Base-by-base conservation (phyloP, 2,329 filamentous ascomycete genomes). In the Pseudogymnoascus sp. region DNA sequence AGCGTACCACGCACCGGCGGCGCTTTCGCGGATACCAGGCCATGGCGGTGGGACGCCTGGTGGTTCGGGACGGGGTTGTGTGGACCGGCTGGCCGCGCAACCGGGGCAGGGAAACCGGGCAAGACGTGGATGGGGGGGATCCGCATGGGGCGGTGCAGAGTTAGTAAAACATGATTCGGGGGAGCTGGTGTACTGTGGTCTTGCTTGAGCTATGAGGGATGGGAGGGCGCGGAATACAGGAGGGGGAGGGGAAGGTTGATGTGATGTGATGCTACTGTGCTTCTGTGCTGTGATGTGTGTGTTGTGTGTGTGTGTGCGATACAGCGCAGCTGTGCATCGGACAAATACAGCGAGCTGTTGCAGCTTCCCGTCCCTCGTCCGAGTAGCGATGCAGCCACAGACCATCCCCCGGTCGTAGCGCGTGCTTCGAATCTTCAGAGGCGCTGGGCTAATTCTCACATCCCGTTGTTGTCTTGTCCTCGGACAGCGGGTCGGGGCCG, bases 101-200 rank as follows among this genome's bases (percentile, higher is more conserved):
- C 27, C 45, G 45, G 45, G 45, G 45, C 45, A 29, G 4, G 45
- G 45, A 55, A 55, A 55, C 45, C 45, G 45, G 45, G 45, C 45
- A 55, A 55, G 45, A 55, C 45, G 33, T 18, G 40, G 40, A 21
- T 27, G 15, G 18, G 40, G 40, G 40, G 40, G 6, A 39, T 42
- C 18, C 18, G 40, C 40, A 25, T 55, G 48, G 48, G 48, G 48
- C 48, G 29, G 27, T 55, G 48, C 9, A 8, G 48, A 29, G 7
- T 55, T 10, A 21, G 48, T 55, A 55, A 55, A 55, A 55, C 48
- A 55, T 33, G 48, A 21, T 21, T 21, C 21, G 21, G 21, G 21
- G 21, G 21, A 21, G 21, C 21, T 21, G 21, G 21, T 21, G 21
- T 21, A 21, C 21, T 21, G 21, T 21, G 3, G 29, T 55, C 29